phyloP scores from a whole-genome alignment of 2,329 filamentous ascomycete species.

The Ambrosiella beaveri region DNA sequence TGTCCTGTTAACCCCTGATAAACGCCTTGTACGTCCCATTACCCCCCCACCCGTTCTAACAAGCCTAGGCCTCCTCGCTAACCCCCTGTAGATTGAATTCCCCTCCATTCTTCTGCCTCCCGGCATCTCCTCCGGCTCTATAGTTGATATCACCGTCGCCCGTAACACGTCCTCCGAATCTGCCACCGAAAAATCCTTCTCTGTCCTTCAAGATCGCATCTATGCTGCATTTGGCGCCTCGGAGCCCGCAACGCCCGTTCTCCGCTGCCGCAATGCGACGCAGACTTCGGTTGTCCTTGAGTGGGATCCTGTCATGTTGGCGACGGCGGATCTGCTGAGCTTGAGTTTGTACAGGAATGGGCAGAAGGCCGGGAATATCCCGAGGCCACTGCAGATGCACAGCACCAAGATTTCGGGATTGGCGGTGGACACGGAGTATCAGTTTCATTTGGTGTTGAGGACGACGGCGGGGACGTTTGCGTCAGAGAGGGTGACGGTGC shows the following conservation, averaged over 20 bases:
- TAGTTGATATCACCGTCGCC: slow-evolving; percentile 90
- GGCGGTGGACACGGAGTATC: slow-evolving; percentile 92
- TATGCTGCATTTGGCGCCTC: slow-evolving; percentile 68
- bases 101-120: slow-evolving; percentile 90
- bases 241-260: slow-evolving; percentile 56
- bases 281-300: slow-evolving; percentile 97
- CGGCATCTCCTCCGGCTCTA: slow-evolving; percentile 88
- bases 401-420: slow-evolving; percentile 94
- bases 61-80: background rate
- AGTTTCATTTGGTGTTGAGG: slow-evolving; percentile 78
- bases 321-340: slow-evolving; percentile 78
- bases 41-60: background rate
- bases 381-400: slow-evolving; percentile 67
- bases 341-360: slow-evolving; percentile 89
- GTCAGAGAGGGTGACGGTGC: slow-evolving; percentile 68
- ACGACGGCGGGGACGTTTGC: slow-evolving; percentile 78
- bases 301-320: slow-evolving; percentile 89
- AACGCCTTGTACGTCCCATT: slow-evolving; percentile 57
- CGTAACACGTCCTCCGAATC: slow-evolving; percentile 70
- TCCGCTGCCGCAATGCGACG: slow-evolving; percentile 90
- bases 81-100: slow-evolving; percentile 66
- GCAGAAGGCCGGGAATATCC: slow-evolving; percentile 90
- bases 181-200: slow-evolving; percentile 58
- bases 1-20: slow-evolving; percentile 89
- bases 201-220: slow-evolving; percentile 75